Conservation (phyloP, 2,329 filamentous ascomycete species). For the Neonectria hederae region DNA sequence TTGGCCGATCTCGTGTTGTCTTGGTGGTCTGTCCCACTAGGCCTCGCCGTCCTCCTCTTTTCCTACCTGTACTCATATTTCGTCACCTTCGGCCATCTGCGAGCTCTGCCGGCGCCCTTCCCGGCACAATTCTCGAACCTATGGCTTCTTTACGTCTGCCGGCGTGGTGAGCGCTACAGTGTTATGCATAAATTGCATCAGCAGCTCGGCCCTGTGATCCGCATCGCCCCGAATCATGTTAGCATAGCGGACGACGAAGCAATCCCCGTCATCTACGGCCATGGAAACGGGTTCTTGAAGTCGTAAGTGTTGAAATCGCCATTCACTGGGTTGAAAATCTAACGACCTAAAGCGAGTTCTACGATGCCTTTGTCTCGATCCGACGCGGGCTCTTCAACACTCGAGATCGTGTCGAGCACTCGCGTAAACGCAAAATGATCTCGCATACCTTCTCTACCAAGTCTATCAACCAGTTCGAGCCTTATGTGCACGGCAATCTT, state of each 20-base stretch:
- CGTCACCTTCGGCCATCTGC: slow-evolving; percentile 60
- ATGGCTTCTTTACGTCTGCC: slow-evolving; percentile 77
- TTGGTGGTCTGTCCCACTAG: slow-evolving; percentile 57
- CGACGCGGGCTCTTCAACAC: slow-evolving; percentile 90
- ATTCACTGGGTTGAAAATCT: neutral
- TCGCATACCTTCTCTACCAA: slow-evolving; percentile 88
- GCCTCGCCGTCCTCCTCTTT: slow-evolving; percentile 58
- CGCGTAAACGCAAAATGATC: slow-evolving; percentile 88
- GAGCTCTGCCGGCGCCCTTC: slow-evolving; percentile 70
- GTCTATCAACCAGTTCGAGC: slow-evolving; percentile 84
- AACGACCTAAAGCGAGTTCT: slow-evolving; percentile 72
- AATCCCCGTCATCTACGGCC: slow-evolving; percentile 80
- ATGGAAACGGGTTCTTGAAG: slow-evolving; percentile 80
- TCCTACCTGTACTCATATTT: slow-evolving; percentile 70
- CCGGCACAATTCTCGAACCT: slow-evolving; percentile 76
- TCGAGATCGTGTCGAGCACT: slow-evolving; percentile 81
- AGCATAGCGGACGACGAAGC: slow-evolving; percentile 83
- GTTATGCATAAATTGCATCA: slow-evolving; percentile 78
- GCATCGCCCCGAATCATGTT: slow-evolving; percentile 86
- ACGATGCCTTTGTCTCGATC: slow-evolving; percentile 91
- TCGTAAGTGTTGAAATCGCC: slow-evolving; percentile 55
- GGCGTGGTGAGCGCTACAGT: slow-evolving; percentile 71
- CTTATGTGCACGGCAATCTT: slow-evolving; percentile 85
- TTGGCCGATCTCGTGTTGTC: slow-evolving; percentile 48
- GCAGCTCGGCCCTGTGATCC: slow-evolving; percentile 80